These are phyloP conservation scores for Neonectria sp. DNA, from an alignment of 2,329 filamentous ascomycete genomes.

Conservation along the genomic window DNA sequence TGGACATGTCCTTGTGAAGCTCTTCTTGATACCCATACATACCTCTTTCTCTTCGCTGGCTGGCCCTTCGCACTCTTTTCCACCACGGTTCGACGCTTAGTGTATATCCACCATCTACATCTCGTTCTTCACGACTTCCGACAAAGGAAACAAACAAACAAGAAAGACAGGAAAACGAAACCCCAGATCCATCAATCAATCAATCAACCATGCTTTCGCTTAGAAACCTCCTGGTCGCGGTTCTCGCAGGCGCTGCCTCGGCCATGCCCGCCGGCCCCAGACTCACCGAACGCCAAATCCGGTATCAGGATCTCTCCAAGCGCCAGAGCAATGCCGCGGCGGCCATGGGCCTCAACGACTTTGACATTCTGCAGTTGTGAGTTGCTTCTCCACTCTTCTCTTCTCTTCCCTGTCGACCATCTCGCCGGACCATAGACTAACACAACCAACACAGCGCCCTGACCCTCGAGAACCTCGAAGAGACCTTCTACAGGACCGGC, in stretches of 20 bases:
- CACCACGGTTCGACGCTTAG: not conserved
- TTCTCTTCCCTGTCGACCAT: too few relatives aligned
- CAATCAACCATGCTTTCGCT: conserved; percentile 53
- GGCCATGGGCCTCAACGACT: conserved; percentile 64
- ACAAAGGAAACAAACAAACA: not conserved
- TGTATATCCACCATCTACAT: not conserved
- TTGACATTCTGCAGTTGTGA: conserved; percentile 73
- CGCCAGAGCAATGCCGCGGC: conserved; percentile 66
- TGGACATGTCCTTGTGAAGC: conserved; percentile 3
- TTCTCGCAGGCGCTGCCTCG: conserved; percentile 61
- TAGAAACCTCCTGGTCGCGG: conserved; percentile 61
- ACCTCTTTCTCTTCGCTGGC: conserved; percentile 34
- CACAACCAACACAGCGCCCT: conserved; percentile 62
- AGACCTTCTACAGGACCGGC: conserved; percentile 79
- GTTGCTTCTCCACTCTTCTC: conserved; percentile 39
- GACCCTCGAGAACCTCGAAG: conserved; percentile 82
- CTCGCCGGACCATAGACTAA: conserved; percentile 6
- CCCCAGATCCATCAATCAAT: not conserved
- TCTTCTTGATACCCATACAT: conserved; percentile 31
- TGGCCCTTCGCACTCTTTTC: conserved; percentile 39
- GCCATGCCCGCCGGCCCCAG: conserved; percentile 63
- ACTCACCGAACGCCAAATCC: conserved; percentile 61
- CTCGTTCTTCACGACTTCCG: not conserved
- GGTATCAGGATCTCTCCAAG: conserved; percentile 63
- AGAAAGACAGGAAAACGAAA: not conserved